These are phyloP conservation scores for Aspergillus taichungensis DNA, from an alignment of 495 filamentous ascomycete species.

Conservation along the genomic window DNA sequence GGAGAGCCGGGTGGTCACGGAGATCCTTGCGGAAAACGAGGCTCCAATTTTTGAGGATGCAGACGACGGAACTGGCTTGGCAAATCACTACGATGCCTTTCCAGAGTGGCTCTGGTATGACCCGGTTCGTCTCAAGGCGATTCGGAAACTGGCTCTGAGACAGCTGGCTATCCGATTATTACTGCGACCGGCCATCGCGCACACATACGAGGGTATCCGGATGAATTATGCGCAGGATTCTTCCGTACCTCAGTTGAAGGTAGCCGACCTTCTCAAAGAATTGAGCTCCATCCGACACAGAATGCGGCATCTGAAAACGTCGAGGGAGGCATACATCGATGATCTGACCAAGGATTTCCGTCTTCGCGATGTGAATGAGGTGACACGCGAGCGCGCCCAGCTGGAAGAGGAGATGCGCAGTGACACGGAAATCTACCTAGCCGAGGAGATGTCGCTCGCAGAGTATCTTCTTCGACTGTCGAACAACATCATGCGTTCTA, in stretches of 20 bases:
- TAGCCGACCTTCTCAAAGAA: conserved; percentile 24
- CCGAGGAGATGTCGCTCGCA: conserved; percentile 25
- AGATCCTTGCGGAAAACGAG: conserved; percentile 4
- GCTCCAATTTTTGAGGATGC: conserved; percentile 8
- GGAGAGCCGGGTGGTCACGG: neutral
- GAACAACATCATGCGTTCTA: conserved; percentile 24
- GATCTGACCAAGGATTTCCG: conserved; percentile 22
- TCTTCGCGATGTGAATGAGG: conserved; percentile 4
- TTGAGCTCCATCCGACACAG: conserved; percentile 23
- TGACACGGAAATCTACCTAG: conserved; percentile 23
- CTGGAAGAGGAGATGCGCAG: conserved; percentile 25
- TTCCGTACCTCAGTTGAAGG: conserved; percentile 21
- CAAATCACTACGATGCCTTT: conserved; percentile 12
- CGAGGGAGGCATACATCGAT: conserved; percentile 10
- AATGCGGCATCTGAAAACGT: conserved; percentile 20
- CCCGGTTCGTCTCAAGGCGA: conserved; percentile 27
- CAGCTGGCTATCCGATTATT: conserved; percentile 37
- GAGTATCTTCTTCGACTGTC: conserved; percentile 31
- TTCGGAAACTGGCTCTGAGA: conserved; percentile 33
- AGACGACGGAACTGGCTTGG: conserved; percentile 9
- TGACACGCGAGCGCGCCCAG: conserved; percentile 7
- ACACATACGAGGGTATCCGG: conserved; percentile 29
- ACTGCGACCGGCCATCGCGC: conserved; percentile 31
- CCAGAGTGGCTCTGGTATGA: conserved; percentile 24
- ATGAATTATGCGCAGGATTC: conserved; percentile 25